A percentile compares a stretch with the other conserved stretches of the same genome.
Conservation (phyloP, 2,329 filamentous ascomycete genomes). For the Cladosporium sp. region DNA sequence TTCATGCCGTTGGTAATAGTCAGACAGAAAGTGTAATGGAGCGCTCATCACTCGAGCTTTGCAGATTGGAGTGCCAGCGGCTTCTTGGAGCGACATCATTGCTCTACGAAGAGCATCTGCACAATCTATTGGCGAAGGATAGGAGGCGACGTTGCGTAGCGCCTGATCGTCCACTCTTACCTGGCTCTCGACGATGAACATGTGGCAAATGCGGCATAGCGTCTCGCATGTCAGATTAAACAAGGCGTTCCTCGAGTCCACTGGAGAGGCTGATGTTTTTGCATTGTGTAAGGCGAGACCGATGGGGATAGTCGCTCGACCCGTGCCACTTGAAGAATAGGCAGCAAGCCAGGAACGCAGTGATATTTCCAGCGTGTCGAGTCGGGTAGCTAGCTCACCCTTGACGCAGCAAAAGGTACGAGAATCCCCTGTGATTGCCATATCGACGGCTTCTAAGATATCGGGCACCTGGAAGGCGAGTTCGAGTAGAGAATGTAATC, state of each 20-base stretch:
- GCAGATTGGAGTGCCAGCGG: background rate
- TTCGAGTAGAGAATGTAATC: slow-evolving; percentile 1
- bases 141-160: background rate
- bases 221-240: slow-evolving; percentile 13
- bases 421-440: background rate
- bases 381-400: background rate
- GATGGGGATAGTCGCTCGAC: background rate
- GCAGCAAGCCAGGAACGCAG: background rate
- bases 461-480: slow-evolving; percentile 2
- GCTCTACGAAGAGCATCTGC: background rate
- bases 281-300: background rate
- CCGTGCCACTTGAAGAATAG: background rate
- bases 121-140: background rate
- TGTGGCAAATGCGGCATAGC: slow-evolving; percentile 9
- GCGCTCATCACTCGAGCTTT: slow-evolving; percentile 1
- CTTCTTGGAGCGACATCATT: background rate
- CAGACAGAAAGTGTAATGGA: slow-evolving; percentile 5
- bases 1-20: background rate
- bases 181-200: background rate
- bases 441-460: background rate
- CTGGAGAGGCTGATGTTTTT: no score
- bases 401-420: background rate
- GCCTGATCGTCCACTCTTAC: background rate
- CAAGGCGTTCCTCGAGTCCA: background rate
- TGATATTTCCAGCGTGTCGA: background rate